Base-by-base conservation (phyloP, 2,329 filamentous ascomycete species). In the Ceratocystis alfenasii region DNA sequence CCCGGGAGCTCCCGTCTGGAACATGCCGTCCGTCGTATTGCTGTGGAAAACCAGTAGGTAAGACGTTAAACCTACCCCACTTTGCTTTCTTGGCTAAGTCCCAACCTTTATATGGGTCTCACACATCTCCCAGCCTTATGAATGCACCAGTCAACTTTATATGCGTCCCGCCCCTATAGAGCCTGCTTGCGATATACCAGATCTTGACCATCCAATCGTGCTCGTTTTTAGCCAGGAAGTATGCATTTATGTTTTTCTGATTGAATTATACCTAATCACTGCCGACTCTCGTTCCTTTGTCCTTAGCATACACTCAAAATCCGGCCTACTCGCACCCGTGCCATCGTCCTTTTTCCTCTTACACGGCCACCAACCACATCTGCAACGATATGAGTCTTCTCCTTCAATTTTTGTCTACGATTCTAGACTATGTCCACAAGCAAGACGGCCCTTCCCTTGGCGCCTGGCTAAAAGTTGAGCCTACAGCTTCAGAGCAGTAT, bases 391-490 rank as follows among this genome's bases (percentile, higher is more conserved):
- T 89, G 76, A 79, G 85, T 46, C 81, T 88, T 55, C 76, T 89
- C 25, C 79, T 84, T 69, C 79, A 87, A 69, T 94, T 92, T 73
- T 81, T 93, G 64, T 75, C 76, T 10, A 82, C 83, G 65, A 81
- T 93, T 65, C 81, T 33, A 33, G 76, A 77, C 22, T 81, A 87
- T 66, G 79, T 92, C 62, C 80, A 81, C 22, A 83, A 85, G 68
- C 81, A 92, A 74, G 67, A 69, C 64, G 88, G 87, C 68, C 76
- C 78, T 41, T 78, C 81, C 69, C 80, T 95, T 15, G 81, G 87
- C 69, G 79, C 84, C 67, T 92, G 84, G 79, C 80, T 95, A 15
- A 81, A 85, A 68, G 86, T 94, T 69, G 89, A 93, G 72, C 88
- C 88, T 4, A 83, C 83, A 36, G 81, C 89, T 33, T 79, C 84